These are phyloP conservation scores for Pichia sp. DNA, from an alignment of 1,139 yeast genomes.

Conservation along the genomic window DNA sequence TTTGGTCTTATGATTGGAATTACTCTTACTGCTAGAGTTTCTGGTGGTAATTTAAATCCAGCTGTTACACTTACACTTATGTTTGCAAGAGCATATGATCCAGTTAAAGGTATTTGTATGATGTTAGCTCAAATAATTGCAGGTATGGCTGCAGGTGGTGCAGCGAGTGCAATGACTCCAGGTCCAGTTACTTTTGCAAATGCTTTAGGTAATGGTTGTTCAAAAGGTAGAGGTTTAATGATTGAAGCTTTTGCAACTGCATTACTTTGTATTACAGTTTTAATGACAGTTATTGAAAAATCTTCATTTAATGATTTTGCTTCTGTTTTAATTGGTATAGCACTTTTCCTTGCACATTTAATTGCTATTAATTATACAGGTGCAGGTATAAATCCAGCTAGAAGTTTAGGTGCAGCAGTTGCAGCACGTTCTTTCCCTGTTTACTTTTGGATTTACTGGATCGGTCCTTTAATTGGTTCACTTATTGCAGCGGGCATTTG, in stretches of 20 bases:
- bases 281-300: slow-evolving; percentile 82
- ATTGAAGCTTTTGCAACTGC: slow-evolving; percentile 79
- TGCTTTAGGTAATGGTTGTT: slow-evolving; percentile 64
- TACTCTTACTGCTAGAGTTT: slow-evolving; percentile 68
- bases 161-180: slow-evolving; percentile 82
- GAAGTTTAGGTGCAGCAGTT: slow-evolving; percentile 68
- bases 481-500: slow-evolving; percentile 61
- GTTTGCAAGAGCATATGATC: slow-evolving; percentile 67
- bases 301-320: slow-evolving; percentile 73
- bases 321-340: slow-evolving; percentile 76
- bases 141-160: slow-evolving; percentile 92
- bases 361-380: slow-evolving; percentile 81
- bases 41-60: slow-evolving; percentile 90
- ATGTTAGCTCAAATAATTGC: slow-evolving; percentile 66
- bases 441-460: slow-evolving; percentile 92
- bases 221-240: slow-evolving; percentile 71
- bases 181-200: slow-evolving; percentile 72
- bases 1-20: slow-evolving; percentile 76
- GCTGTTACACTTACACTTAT: slow-evolving; percentile 75
- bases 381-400: slow-evolving; percentile 89
- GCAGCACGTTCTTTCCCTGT: slow-evolving; percentile 67
- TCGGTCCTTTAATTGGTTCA: slow-evolving; percentile 76
- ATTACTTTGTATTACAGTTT: slow-evolving; percentile 66
- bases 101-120: slow-evolving; percentile 64
- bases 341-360: slow-evolving; percentile 79